Base-by-base conservation (phyloP, 2,329 filamentous ascomycete species). In the Trichoderma cornu-damae region DNA sequence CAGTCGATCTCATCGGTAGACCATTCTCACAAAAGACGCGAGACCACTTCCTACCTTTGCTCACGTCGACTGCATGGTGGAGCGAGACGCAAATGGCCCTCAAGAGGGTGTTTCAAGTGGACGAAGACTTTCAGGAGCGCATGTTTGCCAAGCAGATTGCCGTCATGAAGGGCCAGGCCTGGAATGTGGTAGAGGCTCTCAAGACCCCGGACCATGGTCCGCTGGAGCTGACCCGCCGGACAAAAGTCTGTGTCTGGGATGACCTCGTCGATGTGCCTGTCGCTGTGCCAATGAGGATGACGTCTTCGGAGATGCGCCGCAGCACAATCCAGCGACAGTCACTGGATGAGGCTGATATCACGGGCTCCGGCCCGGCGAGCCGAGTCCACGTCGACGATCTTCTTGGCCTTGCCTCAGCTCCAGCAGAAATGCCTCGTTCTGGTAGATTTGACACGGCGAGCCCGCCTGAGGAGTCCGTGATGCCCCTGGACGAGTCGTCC, bases 141-240 rank as follows among this genome's bases (percentile, higher is more conserved):
- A 99, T 99, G 94, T 99, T 96, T 74, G 90, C 90, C n/a, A 86
- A 90, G 63, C 94, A 99, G 69, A 95, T 99, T 61, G 93, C 94
- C 1, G 94, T 99, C 59, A 96, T 99, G 90, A 99, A 99, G 73
- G 94, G 94, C 9, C 94, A 99, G 70, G 94, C 94, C 0, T 99
- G 94, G 91, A 99, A 99, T 69, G 94, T 99, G 0, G 94, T 99
- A 4, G 94, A 99, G 75, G 96, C 94, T 0, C 80, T 99, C 60
- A 99, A 99, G 71, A 89, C 89, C 16, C 79, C 84, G 0, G 94
- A 97, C 67, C 93, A 97, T 68, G 94, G 94, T 0, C 94, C 94
- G 0, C 77, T 99, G 16, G 94, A 97, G 73, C 82, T 99, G 53
- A 97, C 94, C 4, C 83, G 94, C 61, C 82, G 94, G 63, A 88